Evolutionary conservation across 768 basidiomycete species (phyloP), one percentile per base, ranked within the genome.

Genomic region (Kwoniella shandongensis): DNA sequence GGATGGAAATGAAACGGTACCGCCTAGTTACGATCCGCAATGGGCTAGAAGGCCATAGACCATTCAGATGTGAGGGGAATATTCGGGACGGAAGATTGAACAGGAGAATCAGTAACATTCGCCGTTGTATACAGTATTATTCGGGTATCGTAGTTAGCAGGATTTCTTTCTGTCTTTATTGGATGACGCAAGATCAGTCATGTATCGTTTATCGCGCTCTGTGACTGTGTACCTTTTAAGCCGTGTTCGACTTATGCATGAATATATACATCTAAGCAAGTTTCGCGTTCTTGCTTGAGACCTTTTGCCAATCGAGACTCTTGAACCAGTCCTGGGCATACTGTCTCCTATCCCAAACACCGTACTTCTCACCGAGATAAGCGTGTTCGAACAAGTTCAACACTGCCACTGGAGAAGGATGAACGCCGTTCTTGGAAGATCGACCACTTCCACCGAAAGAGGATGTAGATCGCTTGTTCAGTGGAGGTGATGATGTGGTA

Each of bases 281-380:
- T 46, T 44, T 17, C 15, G 54, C 46, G 42, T 54, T 62, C 38
- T 61, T 59, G 49, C 52, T 46, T 11, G 35, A 42, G 8, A 75
- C 54, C 45, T 62, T 68, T 10, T 51, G 52, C 75, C 75, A 76
- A 45, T 74, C 68, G 32, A 76, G 36, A 30, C 25, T 57, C 52
- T 58, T 67, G 54, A 63, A 72, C 75, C 75, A 76, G 62, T 76
- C 69, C 49, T 52, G 56, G 10, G 67, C 75, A 57, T 74, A 76
- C 54, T 63, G 20, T 23, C 55, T 63, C 53, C 57, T 72, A 18
- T 58, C 69, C 70, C 71, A 73, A 2, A 70, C 67, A 8, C 67
- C 67, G 46, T 72, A 73, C 56, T 71, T 69, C 8, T 56, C 50
- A 12, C 65, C 65, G 12, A 76, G 26, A 47, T 71, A 76, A 32